Evolutionary conservation across 2,329 filamentous ascomycete genomes (phyloP).

Genomic region (Alternaria brassicicola): DNA sequence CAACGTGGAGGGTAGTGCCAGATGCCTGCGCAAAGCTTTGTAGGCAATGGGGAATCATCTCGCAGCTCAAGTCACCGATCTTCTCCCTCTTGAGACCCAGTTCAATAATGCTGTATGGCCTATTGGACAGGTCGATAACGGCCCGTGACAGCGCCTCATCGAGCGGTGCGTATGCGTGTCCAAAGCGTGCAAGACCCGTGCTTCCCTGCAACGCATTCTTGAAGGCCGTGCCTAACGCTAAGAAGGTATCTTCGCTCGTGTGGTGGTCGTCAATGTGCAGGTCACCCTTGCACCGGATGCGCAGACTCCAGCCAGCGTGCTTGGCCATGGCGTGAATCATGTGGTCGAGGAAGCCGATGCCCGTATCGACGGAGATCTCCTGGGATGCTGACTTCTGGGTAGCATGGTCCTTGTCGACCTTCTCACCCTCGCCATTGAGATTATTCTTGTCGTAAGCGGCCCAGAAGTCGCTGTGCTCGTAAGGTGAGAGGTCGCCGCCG

Average conservation of each 20-base stretch:
- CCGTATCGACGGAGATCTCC: constrained; percentile 85
- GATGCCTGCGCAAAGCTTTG: constrained; percentile 92
- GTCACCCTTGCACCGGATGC: constrained; percentile 83
- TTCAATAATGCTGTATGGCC: constrained; percentile 83
- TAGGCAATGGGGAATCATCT: constrained; percentile 97
- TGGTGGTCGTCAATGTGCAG: constrained; percentile 98
- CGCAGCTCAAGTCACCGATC: constrained; percentile 83
- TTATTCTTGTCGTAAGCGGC: constrained; percentile 54
- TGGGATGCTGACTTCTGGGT: constrained; percentile 84
- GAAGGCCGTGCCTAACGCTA: constrained; percentile 87
- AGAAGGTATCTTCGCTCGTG: constrained; percentile 93
- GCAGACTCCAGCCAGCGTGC: constrained; percentile 92
- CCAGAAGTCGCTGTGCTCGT: constrained; percentile 51
- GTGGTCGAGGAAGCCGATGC: constrained; percentile 97
- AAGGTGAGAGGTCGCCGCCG: constrained; percentile 70
- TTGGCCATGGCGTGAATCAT: constrained; percentile 98
- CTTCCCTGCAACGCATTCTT: constrained; percentile 77
- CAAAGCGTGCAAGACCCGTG: constrained; percentile 85
- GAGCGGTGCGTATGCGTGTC: constrained; percentile 87
- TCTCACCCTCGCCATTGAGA: constrained; percentile 40
- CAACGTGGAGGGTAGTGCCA: constrained; percentile 91
- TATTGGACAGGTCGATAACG: constrained; percentile 92
- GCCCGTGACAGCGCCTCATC: constrained; percentile 94
- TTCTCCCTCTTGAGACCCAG: constrained; percentile 87
- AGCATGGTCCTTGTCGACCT: constrained; percentile 69